phyloP scores from a whole-genome alignment of 495 filamentous ascomycete genomes.

The Podospora pseudocomata region DNA sequence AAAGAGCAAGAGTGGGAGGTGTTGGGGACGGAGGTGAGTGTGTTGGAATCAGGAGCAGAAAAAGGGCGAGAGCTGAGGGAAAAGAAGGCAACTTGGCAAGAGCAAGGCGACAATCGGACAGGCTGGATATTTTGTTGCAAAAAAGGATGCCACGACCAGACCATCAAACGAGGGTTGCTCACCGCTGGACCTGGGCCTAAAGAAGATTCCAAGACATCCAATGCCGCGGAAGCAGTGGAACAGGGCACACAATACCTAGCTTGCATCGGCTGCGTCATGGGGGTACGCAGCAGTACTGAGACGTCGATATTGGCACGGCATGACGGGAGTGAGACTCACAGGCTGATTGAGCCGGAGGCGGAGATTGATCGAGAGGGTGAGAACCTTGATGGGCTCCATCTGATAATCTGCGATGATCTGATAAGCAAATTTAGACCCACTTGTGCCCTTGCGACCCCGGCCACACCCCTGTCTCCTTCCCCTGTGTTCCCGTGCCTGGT shows the following conservation, averaged over 20 bases:
- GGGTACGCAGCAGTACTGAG: too few species aligned
- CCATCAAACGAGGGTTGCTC: not conserved
- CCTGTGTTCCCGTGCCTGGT: not conserved
- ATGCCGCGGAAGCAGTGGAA: not conserved
- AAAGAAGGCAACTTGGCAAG: constrained; percentile 4
- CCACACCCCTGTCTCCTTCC: not conserved
- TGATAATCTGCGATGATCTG: constrained; percentile 18
- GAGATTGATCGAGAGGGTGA: constrained; percentile 7
- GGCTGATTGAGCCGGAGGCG: not conserved
- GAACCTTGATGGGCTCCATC: constrained; percentile 26
- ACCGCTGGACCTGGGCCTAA: not conserved
- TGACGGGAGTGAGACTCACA: not conserved
- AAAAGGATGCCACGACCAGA: not conserved
- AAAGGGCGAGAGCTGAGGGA: not conserved
- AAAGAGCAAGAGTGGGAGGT: too few species aligned
- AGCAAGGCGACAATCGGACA: not conserved
- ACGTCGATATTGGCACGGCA: too few species aligned
- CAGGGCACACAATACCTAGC: not conserved
- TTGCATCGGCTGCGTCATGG: too few species aligned
- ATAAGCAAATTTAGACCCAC: constrained; percentile 10
- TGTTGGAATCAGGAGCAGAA: not conserved
- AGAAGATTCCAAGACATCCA: not conserved
- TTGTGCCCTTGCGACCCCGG: not conserved
- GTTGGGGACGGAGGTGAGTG: too few species aligned
- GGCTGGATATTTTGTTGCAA: not conserved